Evolutionary conservation across 73 alveolate species (phyloP), one percentile per base, ranked within the genome.

Genomic region (Stentor roeselii): DNA sequence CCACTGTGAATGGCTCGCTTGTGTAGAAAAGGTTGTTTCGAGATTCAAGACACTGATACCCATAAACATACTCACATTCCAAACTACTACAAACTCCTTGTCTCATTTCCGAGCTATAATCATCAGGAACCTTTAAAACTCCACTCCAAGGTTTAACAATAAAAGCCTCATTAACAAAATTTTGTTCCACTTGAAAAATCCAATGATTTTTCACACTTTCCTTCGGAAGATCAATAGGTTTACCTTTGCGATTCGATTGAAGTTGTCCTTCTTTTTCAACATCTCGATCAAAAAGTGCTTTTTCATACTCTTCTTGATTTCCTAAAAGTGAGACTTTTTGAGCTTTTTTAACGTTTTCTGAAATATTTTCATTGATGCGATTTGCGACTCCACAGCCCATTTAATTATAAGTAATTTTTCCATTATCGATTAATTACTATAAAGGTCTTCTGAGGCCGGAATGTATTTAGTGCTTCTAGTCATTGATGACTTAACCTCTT

Each of bases 21-120:
- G 94, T 95, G 92, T 86, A 95, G 39, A 85, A 91, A 77, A 94
- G 89, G 90, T 96, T 96, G 87, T 89, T 86, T 84, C 99, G 89
- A 78, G 95, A 89, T 84, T 95, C 98, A 80, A 93, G 97, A 82
- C 98, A 92, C 86, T 97, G 89, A 94, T 95, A 96, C 50, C 99
- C 99, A 88, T 96, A 95, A 21, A 91, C 97, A 86, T 93, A 95
- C 82, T 96, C 99, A 74, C 94, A 90, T 75, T 88, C 92, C 83
- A 92, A 90, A 40, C 86, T 84, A 15, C 92, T 97, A 85, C 93
- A 93, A 3, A 98, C 98, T n/a, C 97, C 86, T 37, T 89, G 42
- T n/a, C 50, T 77, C 78, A 85, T 84, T 1, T 82, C 87, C 32
- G 58, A 84, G 21, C 92, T 74, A 30, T 60, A 91, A 35, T 82